Percentiles rank a stretch among this genome's conserved stretches.
Conservation (phyloP, 139 green algal species). For the Micractinium sp. region DNA sequence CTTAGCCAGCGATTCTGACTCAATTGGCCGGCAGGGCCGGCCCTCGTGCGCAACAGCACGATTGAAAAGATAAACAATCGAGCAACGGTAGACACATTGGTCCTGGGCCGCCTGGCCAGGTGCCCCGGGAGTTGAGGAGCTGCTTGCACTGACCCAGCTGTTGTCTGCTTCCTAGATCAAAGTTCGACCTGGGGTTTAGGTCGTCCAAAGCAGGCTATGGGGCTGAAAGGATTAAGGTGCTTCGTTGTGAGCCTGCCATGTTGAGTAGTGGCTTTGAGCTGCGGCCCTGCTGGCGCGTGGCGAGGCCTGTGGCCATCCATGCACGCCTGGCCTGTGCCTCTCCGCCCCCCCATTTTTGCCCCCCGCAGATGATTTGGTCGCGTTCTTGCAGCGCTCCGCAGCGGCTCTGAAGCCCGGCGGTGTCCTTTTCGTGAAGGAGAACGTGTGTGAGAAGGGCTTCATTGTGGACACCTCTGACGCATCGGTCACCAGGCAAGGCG, state of each 20-base stretch:
- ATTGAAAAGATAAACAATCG: no score
- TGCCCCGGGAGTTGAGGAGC: no score
- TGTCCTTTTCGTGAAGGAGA: conserved; percentile 95
- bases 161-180: no score
- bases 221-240: not conserved
- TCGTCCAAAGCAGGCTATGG: no score
- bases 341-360: not conserved
- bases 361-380: conserved; percentile 72
- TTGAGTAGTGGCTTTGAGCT: not conserved
- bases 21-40: no score
- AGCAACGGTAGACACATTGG: no score
- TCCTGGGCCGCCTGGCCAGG: no score
- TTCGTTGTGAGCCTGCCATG: not conserved
- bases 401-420: conserved; percentile 77
- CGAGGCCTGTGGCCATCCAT: not conserved
- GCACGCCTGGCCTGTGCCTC: not conserved
- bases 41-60: no score
- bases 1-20: no score
- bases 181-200: no score
- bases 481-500: conserved; percentile 77
- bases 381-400: conserved; percentile 75
- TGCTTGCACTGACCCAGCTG: no score
- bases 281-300: not conserved
- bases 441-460: conserved; percentile 86
- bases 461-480: conserved; percentile 92